Percentiles rank a stretch among this genome's conserved stretches.
phyloP scores from a whole-genome alignment of 805 yeast species.

The Myxozyma mucilagina region DNA sequence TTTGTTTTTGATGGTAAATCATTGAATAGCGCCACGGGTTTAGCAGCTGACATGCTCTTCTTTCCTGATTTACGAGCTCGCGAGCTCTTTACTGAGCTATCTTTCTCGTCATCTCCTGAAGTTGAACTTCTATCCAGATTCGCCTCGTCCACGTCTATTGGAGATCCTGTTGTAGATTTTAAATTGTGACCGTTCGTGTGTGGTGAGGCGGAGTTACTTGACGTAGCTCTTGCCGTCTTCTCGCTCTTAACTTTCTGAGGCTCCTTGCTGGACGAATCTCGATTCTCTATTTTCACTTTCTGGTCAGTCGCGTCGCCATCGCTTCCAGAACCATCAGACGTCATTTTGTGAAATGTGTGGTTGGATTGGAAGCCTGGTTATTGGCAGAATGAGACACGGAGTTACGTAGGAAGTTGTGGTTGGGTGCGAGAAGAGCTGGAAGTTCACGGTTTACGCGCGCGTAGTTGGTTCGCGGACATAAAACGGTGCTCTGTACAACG shows the following conservation, averaged over 20 bases:
- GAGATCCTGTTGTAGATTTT: not conserved
- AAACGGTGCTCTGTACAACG: too few species aligned
- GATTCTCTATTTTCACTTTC: not conserved
- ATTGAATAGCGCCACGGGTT: slow-evolving; percentile 16
- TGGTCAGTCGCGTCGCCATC: not conserved
- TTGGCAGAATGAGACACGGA: not conserved
- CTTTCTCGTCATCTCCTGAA: not conserved
- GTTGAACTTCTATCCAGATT: not conserved
- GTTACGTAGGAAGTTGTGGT: too few species aligned
- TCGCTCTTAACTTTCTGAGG: not conserved
- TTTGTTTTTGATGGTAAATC: slow-evolving; percentile 56
- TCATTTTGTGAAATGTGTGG: not conserved
- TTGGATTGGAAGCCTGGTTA: not conserved
- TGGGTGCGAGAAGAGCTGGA: too few species aligned
- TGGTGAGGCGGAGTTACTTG: not conserved
- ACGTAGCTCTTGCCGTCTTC: not conserved
- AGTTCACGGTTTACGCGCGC: too few species aligned
- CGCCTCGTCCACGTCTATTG: not conserved
- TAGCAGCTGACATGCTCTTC: slow-evolving; percentile 7
- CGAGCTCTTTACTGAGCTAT: not conserved
- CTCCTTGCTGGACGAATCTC: not conserved
- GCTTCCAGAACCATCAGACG: not conserved
- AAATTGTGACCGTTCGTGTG: not conserved
- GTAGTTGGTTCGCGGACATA: too few species aligned
- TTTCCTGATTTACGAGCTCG: not conserved